Base-by-base conservation (phyloP, 345 rosid genomes). In the Moringa oleifera region DNA sequence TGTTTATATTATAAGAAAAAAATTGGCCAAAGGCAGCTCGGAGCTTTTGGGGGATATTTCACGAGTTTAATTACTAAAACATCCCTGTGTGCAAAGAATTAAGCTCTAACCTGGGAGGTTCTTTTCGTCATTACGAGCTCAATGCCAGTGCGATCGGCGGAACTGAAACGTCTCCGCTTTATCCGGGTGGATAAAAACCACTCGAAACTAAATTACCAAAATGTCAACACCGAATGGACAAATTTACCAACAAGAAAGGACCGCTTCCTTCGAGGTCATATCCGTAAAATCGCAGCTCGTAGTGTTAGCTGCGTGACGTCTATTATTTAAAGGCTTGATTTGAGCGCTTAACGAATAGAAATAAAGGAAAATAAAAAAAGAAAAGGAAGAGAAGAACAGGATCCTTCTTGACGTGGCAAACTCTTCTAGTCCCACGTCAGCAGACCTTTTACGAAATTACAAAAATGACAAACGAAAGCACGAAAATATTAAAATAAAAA, bases 381-480 rank as follows among this genome's bases (percentile, higher is more conserved):
- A 24, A 56, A 67, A 49, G 51, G 64, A 59, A 53, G 36, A 7
- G 59, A 18, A 52, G 23, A 64, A 28, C 33, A 54, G 57, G 49
- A 50, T 50, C n/a, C n/a, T 0, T 4, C 21, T 2, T 16, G 55
- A 67, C 55, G 55, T 7, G 74, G 51, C 16, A 47, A 18, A 24
- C 8, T 59, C 16, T 0, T 0, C 0, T 0, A 0, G 0, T 0
- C 33, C 33, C 77, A 74, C 70, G 72, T 16, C 4, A 1, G 13
- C 46, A 23, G 18, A 22, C 17, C 0, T 53, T 68, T 25, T 18
- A 0, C 2, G 9, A 28, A 68, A 55, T 68, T 47, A 68, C 64
- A n/a, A 28, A 68, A 61, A 54, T 23, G 15, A 23, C 21, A 28
- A 8, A 8, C 33, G 8, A 28, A 28, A 3, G 8, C 33, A 10